Percentiles rank a stretch among this genome's conserved stretches.
phyloP scores from a whole-genome alignment of 441 rosid genomes.

The Kokia cookei region DNA sequence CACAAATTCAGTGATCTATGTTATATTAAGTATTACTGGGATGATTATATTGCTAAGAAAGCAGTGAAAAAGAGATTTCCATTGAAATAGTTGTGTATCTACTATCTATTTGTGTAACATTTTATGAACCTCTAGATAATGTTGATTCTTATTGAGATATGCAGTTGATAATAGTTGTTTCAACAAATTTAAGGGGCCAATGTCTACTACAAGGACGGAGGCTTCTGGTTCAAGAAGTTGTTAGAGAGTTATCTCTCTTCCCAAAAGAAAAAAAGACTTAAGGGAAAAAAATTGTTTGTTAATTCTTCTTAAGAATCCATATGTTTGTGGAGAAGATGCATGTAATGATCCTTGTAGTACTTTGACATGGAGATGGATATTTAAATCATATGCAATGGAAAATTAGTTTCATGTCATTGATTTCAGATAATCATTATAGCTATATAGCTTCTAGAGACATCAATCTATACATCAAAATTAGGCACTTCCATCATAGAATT shows the following conservation, averaged over 20 bases:
- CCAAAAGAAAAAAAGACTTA: background rate
- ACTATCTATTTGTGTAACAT: background rate
- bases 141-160: background rate
- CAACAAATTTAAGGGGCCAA: background rate
- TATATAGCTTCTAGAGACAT: background rate
- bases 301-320: background rate
- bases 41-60: background rate
- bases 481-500: background rate
- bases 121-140: background rate
- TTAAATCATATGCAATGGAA: background rate
- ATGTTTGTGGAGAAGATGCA: background rate
- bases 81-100: background rate
- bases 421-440: background rate
- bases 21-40: background rate
- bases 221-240: background rate
- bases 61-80: background rate
- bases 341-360: background rate
- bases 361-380: background rate
- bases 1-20: background rate
- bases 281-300: background rate
- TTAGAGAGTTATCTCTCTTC: background rate
- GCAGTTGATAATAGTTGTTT: background rate
- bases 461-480: background rate
- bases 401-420: background rate
- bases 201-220: background rate